Evolutionary conservation across 805 yeast genomes (phyloP).

Genomic region (Kurtzmaniella fragi): DNA sequence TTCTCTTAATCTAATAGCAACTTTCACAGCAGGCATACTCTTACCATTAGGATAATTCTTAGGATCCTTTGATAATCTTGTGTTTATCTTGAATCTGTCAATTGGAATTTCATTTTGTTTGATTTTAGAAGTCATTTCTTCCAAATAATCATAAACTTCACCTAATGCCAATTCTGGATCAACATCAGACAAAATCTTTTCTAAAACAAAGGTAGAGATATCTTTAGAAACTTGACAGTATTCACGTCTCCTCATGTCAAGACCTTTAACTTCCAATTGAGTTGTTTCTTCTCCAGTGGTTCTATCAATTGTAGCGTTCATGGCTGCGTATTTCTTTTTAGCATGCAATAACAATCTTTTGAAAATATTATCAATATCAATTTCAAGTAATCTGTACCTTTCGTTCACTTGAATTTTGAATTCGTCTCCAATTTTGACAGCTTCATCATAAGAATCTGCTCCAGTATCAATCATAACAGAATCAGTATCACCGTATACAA

Average conservation of each 20-base stretch:
- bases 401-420: slow-evolving; percentile 86
- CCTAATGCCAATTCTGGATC: slow-evolving; percentile 75
- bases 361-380: slow-evolving; percentile 92
- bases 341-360: slow-evolving; percentile 80
- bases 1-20: slow-evolving; percentile 74
- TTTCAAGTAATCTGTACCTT: slow-evolving; percentile 79
- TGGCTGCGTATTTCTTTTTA: slow-evolving; percentile 97
- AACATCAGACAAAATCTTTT: slow-evolving; percentile 62
- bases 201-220: slow-evolving; percentile 68
- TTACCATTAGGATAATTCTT: slow-evolving; percentile 75
- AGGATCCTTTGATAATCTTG: slow-evolving; percentile 88
- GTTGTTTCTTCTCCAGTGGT: slow-evolving; percentile 51
- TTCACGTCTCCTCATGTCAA: slow-evolving; percentile 96
- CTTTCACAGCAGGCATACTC: slow-evolving; percentile 84
- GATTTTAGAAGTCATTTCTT: slow-evolving; percentile 51
- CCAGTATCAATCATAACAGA: slow-evolving; percentile 98
- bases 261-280: slow-evolving; percentile 84
- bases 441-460: slow-evolving; percentile 60
- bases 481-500: slow-evolving; percentile 97
- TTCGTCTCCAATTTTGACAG: slow-evolving; percentile 75
- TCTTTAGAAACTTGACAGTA: slow-evolving; percentile 91
- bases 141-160: slow-evolving; percentile 69
- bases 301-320: slow-evolving; percentile 50
- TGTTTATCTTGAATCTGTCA: slow-evolving; percentile 72
- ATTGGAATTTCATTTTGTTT: slow-evolving; percentile 57